Evolutionary conservation across 352 stramenopile genomes (phyloP).

Genomic region (Globisporangium mamillatum): DNA sequence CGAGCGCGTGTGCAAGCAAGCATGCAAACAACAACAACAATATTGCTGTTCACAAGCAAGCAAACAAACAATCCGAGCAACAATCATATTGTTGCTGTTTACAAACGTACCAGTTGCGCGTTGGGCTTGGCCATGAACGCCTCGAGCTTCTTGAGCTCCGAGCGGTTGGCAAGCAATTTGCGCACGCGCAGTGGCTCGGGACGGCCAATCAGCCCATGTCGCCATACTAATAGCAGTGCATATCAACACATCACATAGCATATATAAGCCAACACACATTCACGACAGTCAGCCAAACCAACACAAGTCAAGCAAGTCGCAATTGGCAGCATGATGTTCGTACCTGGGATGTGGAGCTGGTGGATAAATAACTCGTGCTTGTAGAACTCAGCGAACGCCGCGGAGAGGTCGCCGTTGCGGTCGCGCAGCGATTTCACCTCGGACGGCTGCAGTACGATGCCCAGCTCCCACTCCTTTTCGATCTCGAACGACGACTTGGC

Average conservation of each 20-base stretch:
- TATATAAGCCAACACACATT: background rate
- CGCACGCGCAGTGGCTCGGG: conserved; percentile 65
- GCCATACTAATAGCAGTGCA: conserved; percentile 46
- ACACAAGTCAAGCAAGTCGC: background rate
- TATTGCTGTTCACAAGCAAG: background rate
- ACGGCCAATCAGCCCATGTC: conserved; percentile 67
- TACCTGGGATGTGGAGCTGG: conserved; percentile 76
- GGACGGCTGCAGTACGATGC: conserved; percentile 65
- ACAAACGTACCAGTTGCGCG: conserved; percentile 54
- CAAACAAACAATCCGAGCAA: background rate
- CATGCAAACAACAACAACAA: background rate
- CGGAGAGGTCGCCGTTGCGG: conserved; percentile 68
- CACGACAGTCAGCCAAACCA: background rate
- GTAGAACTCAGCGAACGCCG: conserved; percentile 75
- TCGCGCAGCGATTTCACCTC: conserved; percentile 76
- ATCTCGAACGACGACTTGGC: conserved; percentile 44
- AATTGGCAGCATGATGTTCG: background rate
- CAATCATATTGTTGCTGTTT: background rate
- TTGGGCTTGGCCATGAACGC: conserved; percentile 58
- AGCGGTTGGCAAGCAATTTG: conserved; percentile 71
- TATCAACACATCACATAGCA: background rate
- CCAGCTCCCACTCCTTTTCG: conserved; percentile 75
- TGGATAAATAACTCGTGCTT: conserved; percentile 72
- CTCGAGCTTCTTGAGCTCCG: conserved; percentile 77
- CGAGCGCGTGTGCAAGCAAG: background rate